A percentile compares a stretch with the other conserved stretches of the same genome.
phyloP scores from a whole-genome alignment of 768 basidiomycete genomes.

The Cantharellus anzutake region DNA sequence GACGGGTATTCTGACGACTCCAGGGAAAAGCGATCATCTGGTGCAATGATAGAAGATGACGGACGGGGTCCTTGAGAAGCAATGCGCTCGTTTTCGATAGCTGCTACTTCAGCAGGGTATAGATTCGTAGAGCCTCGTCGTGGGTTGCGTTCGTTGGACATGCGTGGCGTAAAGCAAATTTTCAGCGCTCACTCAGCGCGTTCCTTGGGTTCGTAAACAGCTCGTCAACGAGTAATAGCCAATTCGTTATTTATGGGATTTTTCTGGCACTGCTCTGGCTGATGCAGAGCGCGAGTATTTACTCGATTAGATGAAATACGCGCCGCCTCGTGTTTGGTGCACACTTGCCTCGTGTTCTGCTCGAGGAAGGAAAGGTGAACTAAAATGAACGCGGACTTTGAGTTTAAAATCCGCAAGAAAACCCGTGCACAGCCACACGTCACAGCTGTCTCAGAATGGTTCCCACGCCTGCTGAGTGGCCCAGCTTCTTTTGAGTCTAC shows the following conservation, averaged over 20 bases:
- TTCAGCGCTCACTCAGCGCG: background rate
- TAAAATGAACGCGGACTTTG: no score
- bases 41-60: background rate
- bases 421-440: no score
- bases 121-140: background rate
- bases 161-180: background rate
- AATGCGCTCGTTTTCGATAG: background rate
- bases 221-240: background rate
- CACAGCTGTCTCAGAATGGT: no score
- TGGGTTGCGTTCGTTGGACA: background rate
- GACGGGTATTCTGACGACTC: constrained; percentile 37
- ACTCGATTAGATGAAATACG: background rate
- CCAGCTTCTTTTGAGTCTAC: no score
- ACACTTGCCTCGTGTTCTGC: background rate
- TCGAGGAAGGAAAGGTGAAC: background rate
- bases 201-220: background rate
- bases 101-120: background rate
- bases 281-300: background rate
- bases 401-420: no score
- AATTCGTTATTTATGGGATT: background rate
- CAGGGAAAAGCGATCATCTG: background rate
- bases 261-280: background rate
- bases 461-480: no score
- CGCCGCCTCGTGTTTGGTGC: background rate
- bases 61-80: background rate